Evolutionary conservation across 495 filamentous ascomycete species (phyloP).

Genomic region (Hypoxylon subgilvum): DNA sequence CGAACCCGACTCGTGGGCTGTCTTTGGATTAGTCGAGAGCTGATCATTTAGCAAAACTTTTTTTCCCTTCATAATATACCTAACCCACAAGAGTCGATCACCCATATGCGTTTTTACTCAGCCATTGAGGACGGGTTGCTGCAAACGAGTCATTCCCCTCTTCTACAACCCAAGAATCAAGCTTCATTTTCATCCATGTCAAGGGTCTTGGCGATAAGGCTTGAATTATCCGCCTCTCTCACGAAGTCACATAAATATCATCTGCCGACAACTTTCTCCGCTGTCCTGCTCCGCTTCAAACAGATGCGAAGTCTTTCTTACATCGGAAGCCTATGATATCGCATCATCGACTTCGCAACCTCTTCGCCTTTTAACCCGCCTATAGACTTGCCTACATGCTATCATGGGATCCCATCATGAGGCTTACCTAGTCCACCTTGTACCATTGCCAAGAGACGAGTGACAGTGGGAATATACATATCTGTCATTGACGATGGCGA

Average conservation of each 20-base stretch:
- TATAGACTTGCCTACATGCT: slow-evolving; percentile 15
- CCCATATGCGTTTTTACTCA: neutral
- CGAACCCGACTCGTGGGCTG: neutral
- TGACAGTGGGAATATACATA: slow-evolving; percentile 15
- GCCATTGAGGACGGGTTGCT: neutral
- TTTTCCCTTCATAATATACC: slow-evolving; percentile 13
- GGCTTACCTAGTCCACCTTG: slow-evolving; percentile 10
- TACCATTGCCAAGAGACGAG: slow-evolving; percentile 24
- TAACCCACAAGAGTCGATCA: slow-evolving; percentile 31
- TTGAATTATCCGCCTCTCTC: slow-evolving; percentile 35
- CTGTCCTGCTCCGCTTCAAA: slow-evolving; percentile 22
- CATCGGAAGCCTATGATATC: slow-evolving; percentile 1
- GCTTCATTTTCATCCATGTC: slow-evolving; percentile 26
- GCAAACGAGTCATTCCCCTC: slow-evolving; percentile 24
- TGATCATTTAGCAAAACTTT: neutral
- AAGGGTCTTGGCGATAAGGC: slow-evolving; percentile 34
- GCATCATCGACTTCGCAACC: slow-evolving; percentile 9
- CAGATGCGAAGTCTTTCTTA: slow-evolving; percentile 2
- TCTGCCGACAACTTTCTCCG: slow-evolving; percentile 27
- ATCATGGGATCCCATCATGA: slow-evolving; percentile 29
- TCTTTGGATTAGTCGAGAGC: slow-evolving; percentile 5
- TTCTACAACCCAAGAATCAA: slow-evolving; percentile 27
- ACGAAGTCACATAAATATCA: no score
- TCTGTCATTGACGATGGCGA: slow-evolving; percentile 17
- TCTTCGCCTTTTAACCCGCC: slow-evolving; percentile 17